Percentiles rank a stretch among this genome's conserved stretches.
These are phyloP conservation scores for Gastrolobium bilobum DNA, from an alignment of 306 rosid genomes.

Conservation along the genomic window DNA sequence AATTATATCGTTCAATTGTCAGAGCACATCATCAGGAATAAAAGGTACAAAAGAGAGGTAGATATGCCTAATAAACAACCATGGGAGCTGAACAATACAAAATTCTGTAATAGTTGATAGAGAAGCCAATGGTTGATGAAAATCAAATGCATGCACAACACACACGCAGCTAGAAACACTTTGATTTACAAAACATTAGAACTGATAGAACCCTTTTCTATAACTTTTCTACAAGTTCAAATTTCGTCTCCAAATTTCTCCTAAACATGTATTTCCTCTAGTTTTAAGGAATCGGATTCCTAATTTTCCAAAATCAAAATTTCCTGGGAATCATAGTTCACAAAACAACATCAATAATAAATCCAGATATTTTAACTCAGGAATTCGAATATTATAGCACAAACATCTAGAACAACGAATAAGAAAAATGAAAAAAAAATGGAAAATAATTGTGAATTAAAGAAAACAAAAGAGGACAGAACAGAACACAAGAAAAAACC, in stretches of 20 bases:
- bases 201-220: not conserved
- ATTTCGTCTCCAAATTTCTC: not conserved
- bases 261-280: not conserved
- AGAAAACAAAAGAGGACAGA: not conserved
- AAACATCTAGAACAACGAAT: not conserved
- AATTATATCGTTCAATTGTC: not conserved
- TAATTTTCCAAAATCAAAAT: not conserved
- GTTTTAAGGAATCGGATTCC: not conserved
- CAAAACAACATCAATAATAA: not conserved
- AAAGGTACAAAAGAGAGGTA: not conserved
- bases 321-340: not conserved
- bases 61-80: not conserved
- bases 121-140: not conserved
- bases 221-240: not conserved
- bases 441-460: not conserved
- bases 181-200: not conserved
- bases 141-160: not conserved
- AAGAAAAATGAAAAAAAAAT: not conserved
- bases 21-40: not conserved
- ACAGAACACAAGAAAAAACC: not conserved
- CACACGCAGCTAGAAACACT: not conserved
- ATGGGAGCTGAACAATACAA: not conserved
- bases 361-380: not conserved
- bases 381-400: not conserved
- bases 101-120: not conserved